These are phyloP conservation scores for Diplodia corticola DNA, from an alignment of 2,329 filamentous ascomycete species.

Conservation along the genomic window DNA sequence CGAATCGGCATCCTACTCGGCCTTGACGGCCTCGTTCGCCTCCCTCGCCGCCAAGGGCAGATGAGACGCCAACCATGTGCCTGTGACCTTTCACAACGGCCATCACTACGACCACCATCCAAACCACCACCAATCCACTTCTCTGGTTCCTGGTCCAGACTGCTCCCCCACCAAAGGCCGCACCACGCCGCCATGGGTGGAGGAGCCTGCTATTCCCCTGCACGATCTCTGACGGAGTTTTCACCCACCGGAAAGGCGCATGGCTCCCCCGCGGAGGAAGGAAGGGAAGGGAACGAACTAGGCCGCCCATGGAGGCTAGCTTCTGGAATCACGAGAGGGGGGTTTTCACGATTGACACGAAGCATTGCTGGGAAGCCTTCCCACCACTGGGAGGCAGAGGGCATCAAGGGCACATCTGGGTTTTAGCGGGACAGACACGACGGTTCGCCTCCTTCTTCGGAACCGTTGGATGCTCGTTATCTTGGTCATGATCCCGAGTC, in stretches of 20 bases:
- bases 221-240: constrained; percentile 10
- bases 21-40: constrained; percentile 43
- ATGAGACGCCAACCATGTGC: not conserved
- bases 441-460: not conserved
- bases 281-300: not conserved
- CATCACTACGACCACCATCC: not conserved
- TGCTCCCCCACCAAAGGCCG: not conserved
- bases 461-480: not conserved
- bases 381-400: not conserved
- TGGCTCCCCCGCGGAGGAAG: not conserved
- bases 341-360: constrained; percentile 4
- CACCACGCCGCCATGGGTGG: not conserved
- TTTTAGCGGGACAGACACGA: not conserved
- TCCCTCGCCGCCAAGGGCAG: constrained; percentile 34
- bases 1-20: constrained; percentile 35
- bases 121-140: not conserved
- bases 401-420: not conserved
- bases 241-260: not conserved
- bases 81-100: not conserved
- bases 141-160: not conserved
- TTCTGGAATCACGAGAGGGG: not conserved
- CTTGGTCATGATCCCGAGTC: not conserved
- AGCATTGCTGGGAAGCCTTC: constrained; percentile 1
- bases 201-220: constrained; percentile 2
- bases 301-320: not conserved